Percentiles rank a stretch among this genome's conserved stretches.
Conservation (phyloP, 495 filamentous ascomycete genomes). For the Neurospora tetrasperma region DNA sequence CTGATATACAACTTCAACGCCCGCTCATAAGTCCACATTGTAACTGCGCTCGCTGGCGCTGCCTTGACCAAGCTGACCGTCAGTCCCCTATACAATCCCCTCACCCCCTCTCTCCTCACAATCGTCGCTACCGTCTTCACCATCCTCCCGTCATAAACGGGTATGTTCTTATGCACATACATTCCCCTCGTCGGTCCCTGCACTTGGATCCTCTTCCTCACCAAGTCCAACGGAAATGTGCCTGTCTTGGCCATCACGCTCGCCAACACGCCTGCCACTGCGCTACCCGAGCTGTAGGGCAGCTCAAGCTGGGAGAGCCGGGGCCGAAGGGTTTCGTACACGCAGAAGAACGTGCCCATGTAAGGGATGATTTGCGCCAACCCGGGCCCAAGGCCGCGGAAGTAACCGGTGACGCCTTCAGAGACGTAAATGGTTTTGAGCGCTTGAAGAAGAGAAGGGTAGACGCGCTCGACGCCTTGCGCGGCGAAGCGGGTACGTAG, state of each 20-base stretch:
- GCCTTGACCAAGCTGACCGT: conserved; percentile 87
- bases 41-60: conserved; percentile 87
- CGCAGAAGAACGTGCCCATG: conserved; percentile 92
- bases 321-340: conserved; percentile 64
- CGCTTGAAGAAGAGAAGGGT: conserved; percentile 55
- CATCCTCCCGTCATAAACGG: conserved; percentile 60
- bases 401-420: conserved; percentile 74
- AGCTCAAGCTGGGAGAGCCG: conserved; percentile 43
- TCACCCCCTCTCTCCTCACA: conserved; percentile 56
- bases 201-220: conserved; percentile 87
- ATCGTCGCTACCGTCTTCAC: conserved; percentile 55
- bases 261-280: conserved; percentile 67
- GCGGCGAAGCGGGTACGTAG: conserved; percentile 92
- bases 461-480: conserved; percentile 76
- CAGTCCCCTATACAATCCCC: conserved; percentile 81
- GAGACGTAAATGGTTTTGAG: conserved; percentile 59
- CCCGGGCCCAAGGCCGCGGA: conserved; percentile 70
- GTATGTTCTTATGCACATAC: conserved; percentile 84
- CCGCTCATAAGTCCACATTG: conserved; percentile 97
- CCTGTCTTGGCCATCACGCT: conserved; percentile 75
- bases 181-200: conserved; percentile 72
- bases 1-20: conserved; percentile 49
- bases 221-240: conserved; percentile 89
- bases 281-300: conserved; percentile 69
- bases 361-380: conserved; percentile 84